phyloP scores from a whole-genome alignment of 148 eudicot genomes.

The Rhododendron ovatum region DNA sequence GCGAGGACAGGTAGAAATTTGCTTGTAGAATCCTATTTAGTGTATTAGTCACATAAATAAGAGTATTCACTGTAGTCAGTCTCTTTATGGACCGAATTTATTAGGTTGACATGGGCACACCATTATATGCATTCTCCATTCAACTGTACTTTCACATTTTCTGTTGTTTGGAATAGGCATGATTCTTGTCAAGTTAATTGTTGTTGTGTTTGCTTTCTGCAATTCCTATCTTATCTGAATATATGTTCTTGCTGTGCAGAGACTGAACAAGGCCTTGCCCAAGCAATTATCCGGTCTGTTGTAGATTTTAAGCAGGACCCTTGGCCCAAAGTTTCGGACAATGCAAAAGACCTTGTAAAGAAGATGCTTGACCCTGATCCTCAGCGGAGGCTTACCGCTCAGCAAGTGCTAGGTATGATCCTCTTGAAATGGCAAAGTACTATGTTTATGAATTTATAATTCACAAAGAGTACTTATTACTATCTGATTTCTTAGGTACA shows the following conservation, averaged over 20 bases:
- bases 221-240: background rate
- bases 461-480: background rate
- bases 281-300: conserved; percentile 46
- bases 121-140: too few species aligned
- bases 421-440: background rate
- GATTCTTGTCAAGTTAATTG: background rate
- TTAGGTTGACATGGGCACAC: background rate
- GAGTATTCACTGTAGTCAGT: background rate
- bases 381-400: conserved; percentile 41
- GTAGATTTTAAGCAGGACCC: conserved; percentile 55
- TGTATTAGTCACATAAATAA: background rate
- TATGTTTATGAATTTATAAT: background rate
- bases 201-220: background rate
- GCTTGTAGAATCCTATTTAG: background rate
- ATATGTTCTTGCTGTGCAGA: conserved; percentile 32
- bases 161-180: too few species aligned
- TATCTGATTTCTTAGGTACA: background rate
- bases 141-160: background rate
- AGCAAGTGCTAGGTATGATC: conserved; percentile 40
- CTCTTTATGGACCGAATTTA: background rate
- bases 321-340: conserved; percentile 60
- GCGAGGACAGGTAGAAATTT: background rate
- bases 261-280: conserved; percentile 70
- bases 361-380: conserved; percentile 60
- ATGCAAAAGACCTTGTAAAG: conserved; percentile 55